These are phyloP conservation scores for Aspergillus sp. DNA, from an alignment of 2,329 filamentous ascomycete species.

Conservation along the genomic window DNA sequence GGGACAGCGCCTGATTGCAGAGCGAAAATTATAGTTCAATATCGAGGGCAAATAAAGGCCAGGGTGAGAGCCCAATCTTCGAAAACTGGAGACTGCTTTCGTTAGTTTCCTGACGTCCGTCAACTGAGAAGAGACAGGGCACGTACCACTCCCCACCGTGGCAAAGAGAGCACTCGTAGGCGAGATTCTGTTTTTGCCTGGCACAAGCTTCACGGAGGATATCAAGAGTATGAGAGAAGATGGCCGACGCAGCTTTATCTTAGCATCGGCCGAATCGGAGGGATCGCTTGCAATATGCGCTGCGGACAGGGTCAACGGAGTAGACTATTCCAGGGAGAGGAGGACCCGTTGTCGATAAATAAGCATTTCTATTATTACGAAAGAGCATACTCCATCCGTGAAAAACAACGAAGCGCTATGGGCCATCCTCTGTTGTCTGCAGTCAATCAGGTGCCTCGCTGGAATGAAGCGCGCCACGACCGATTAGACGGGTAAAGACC, in stretches of 20 bases:
- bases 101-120: slow-evolving; percentile 9
- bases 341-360: neutral
- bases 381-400: neutral
- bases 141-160: slow-evolving; percentile 12
- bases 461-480: slow-evolving; percentile 9
- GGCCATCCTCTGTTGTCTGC: neutral
- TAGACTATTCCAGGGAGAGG: neutral
- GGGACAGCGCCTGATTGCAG: slow-evolving; percentile 2
- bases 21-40: slow-evolving; percentile 8
- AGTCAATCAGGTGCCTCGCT: neutral
- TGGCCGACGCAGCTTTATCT: neutral
- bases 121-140: slow-evolving; percentile 2
- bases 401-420: neutral
- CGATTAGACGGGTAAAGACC: slow-evolving; percentile 16
- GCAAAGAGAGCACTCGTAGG: slow-evolving; percentile 9
- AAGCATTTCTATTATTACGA: neutral
- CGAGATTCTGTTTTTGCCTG: slow-evolving; percentile 14
- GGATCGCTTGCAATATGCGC: neutral
- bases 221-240: neutral
- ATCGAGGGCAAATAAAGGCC: slow-evolving; percentile 9
- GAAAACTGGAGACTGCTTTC: slow-evolving; percentile 18
- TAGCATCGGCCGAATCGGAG: neutral
- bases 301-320: neutral
- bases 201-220: slow-evolving; percentile 13
- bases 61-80: slow-evolving; percentile 12